Base-by-base conservation (phyloP, 2,329 filamentous ascomycete genomes). In the Calonectria honghensis region DNA sequence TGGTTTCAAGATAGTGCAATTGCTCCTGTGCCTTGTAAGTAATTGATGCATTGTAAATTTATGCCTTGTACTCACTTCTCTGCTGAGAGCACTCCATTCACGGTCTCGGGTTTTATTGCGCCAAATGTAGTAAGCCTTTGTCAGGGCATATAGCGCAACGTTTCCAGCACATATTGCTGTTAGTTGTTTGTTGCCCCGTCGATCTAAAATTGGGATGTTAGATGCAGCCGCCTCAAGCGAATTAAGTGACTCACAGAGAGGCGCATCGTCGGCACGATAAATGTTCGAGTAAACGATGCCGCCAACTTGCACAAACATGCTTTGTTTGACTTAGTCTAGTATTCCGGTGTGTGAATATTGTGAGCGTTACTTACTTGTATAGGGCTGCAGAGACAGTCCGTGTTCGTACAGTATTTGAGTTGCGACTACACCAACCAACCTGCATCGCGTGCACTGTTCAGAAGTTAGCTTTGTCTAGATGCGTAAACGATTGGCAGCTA, bases 381-480 rank as follows among this genome's bases (percentile, higher is more conserved):
- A 92, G 78, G 0, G 90, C 91, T 0, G 88, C 88, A 0, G 89
- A 89, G 2, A 93, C 90, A 0, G 91, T 91, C 7, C 92, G 84
- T 1, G 91, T 93, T 5, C 91, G 87, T 1, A 93, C 91, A 2
- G 88, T 87, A 52, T 90, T 90, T 0, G 91, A 88, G 79, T 93
- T 93, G 52, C 91, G 87, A 2, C 89, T 91, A 1, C 88, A 91
- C 82, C 91, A 89, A 0, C 88, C 90, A 1, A 92, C 91, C 39
- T 89, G 79, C 35, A 84, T 82, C 13, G 81, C 81, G 48, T 83
- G 81, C 24, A 78, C 79, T 80, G 1, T 84, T n/a, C 32, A 1
- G 14, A 1, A 48, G 70, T 71, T 35, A 75, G 57, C 6, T 64
- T 10, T 50, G 85, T 48, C 2, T 86, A 20, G 16, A 63, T 4